Percentiles rank a stretch among this genome's conserved stretches.
phyloP scores from a whole-genome alignment of 352 stramenopile species.

The Globisporangium cederbergense region DNA sequence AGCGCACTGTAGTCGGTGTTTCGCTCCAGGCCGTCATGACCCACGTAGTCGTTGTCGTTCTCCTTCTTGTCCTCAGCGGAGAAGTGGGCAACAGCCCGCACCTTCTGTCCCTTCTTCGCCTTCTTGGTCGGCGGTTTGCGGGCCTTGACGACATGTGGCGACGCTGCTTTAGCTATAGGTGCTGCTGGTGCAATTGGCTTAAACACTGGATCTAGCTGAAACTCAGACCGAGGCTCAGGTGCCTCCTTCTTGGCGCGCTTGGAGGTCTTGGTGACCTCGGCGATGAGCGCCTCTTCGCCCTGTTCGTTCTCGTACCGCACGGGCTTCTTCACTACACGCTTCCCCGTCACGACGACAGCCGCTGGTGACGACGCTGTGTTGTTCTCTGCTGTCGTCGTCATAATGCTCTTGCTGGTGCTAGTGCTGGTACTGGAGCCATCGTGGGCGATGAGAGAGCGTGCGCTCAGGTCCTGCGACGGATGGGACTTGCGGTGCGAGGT shows the following conservation, averaged over 20 bases:
- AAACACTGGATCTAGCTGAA: neutral
- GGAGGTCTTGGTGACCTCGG: neutral
- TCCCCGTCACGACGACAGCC: neutral
- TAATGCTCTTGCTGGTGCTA: neutral
- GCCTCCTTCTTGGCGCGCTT: neutral
- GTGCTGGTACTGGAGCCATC: neutral
- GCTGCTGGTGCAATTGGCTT: neutral
- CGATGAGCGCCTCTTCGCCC: neutral
- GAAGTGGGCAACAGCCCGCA: neutral
- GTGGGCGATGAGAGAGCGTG: neutral
- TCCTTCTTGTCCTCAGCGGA: neutral
- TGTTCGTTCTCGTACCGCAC: neutral
- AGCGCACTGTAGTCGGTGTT: neutral
- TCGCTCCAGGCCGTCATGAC: neutral
- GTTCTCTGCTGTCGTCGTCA: neutral
- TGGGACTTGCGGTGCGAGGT: neutral
- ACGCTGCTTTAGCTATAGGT: neutral
- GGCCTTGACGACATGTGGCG: neutral
- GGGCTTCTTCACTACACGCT: constrained; percentile 8
- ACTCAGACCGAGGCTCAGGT: neutral
- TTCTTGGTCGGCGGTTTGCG: neutral
- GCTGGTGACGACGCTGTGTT: neutral
- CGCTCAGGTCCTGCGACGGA: neutral
- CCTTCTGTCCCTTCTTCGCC: neutral
- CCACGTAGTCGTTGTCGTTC: neutral